phyloP scores from a whole-genome alignment of 1,284 basidiomycete genomes.

The Marasmius sp. region DNA sequence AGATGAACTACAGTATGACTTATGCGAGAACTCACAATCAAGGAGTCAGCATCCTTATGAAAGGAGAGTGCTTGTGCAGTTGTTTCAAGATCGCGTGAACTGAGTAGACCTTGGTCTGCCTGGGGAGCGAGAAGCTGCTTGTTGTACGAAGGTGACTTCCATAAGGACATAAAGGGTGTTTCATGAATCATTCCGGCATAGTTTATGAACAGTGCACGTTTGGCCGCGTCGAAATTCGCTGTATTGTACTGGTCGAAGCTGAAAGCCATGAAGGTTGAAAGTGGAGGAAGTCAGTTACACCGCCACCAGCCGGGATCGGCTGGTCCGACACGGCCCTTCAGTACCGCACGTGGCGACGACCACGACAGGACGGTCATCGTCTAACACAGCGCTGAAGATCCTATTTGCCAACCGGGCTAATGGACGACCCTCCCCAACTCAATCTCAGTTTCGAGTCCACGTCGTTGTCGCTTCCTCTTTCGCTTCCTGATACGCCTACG shows the following conservation, averaged over 20 bases:
- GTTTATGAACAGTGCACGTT: not conserved
- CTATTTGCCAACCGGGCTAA: not conserved
- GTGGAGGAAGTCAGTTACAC: too few species aligned
- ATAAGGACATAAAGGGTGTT: not conserved
- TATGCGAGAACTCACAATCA: not conserved
- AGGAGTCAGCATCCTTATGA: not conserved
- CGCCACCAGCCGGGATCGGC: too few species aligned
- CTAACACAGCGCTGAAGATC: not conserved
- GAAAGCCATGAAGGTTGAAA: not conserved
- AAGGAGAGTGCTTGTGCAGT: not conserved
- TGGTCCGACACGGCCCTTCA: not conserved
- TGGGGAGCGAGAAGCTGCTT: not conserved
- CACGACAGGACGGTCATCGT: not conserved
- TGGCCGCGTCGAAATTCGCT: not conserved
- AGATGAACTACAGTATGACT: not conserved
- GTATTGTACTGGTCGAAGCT: not conserved
- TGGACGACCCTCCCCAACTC: constrained; percentile 26
- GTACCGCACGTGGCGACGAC: not conserved
- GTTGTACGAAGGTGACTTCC: not conserved
- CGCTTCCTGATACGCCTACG: constrained; percentile 36
- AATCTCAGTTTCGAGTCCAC: constrained; percentile 9
- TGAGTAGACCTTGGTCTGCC: not conserved
- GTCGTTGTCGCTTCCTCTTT: constrained; percentile 26
- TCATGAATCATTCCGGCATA: not conserved
- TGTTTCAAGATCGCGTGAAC: not conserved